Evolutionary conservation across 106 monocot species (phyloP).

Genomic region (Dioscorea alata): DNA sequence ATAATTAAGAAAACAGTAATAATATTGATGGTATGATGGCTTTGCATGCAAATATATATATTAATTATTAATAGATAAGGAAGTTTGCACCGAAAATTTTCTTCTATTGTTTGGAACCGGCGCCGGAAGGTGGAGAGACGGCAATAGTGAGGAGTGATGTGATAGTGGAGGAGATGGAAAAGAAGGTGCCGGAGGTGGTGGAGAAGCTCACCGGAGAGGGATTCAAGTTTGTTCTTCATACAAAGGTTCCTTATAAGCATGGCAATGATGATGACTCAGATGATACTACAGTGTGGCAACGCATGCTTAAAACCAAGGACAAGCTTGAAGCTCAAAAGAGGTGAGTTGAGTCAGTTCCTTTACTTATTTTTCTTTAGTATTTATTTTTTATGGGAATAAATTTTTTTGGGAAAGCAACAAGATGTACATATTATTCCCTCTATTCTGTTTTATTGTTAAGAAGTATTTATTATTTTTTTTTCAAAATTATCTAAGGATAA

Average conservation of each 20-base stretch:
- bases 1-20: too few species aligned
- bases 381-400: too few species aligned
- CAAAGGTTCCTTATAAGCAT: neutral
- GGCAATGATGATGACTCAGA: neutral
- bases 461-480: too few species aligned
- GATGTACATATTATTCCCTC: too few species aligned
- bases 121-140: slow-evolving; percentile 13
- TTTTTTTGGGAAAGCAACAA: too few species aligned
- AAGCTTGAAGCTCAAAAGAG: too few species aligned
- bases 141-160: slow-evolving; percentile 11
- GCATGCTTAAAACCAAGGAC: slow-evolving; percentile 4
- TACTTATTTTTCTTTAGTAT: too few species aligned
- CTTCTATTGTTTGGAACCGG: slow-evolving; percentile 7
- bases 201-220: neutral
- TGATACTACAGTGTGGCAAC: neutral
- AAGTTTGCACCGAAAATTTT: slow-evolving; percentile 8
- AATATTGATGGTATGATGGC: too few species aligned
- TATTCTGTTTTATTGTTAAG: too few species aligned
- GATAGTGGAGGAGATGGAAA: slow-evolving; percentile 18
- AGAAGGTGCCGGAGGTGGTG: slow-evolving; percentile 7
- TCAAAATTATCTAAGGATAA: too few species aligned
- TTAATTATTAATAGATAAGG: neutral
- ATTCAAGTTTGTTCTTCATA: neutral
- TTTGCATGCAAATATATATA: neutral
- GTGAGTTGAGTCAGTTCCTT: too few species aligned